These are phyloP conservation scores for Balakata baccata DNA, from an alignment of 345 rosid species.

Conservation along the genomic window DNA sequence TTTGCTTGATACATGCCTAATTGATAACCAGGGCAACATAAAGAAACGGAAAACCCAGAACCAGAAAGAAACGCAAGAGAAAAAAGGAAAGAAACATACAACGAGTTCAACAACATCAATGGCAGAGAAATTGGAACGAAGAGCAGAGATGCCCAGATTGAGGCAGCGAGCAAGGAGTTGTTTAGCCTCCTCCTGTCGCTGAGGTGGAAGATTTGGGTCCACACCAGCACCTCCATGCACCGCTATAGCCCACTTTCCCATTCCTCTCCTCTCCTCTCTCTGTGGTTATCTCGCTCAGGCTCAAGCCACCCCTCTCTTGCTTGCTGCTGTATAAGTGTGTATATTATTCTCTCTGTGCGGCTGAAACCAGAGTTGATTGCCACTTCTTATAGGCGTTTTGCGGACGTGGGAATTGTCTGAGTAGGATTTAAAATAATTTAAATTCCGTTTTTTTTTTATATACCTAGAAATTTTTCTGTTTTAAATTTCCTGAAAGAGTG, in stretches of 20 bases:
- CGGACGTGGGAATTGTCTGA: background rate
- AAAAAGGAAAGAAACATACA: constrained; percentile 30
- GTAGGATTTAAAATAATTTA: background rate
- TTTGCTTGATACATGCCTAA: too few relatives aligned
- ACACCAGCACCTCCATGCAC: constrained; percentile 99
- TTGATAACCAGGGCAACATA: too few relatives aligned
- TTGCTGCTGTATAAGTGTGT: background rate
- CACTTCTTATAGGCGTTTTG: constrained; percentile 14
- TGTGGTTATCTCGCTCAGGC: too few relatives aligned
- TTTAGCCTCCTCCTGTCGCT: constrained; percentile 82
- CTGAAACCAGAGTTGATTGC: background rate
- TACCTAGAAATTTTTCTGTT: too few relatives aligned
- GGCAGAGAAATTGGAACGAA: constrained; percentile 70
- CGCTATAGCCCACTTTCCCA: constrained; percentile 95
- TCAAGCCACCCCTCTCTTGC: constrained; percentile 12
- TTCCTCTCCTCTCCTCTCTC: constrained; percentile 18
- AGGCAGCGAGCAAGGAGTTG: constrained; percentile 84
- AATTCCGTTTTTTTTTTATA: background rate
- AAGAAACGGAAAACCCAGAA: too few relatives aligned
- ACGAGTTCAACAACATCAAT: constrained; percentile 94
- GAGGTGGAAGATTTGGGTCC: constrained; percentile 85
- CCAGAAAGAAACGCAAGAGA: too few relatives aligned
- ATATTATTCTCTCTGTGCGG: background rate
- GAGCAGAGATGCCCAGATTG: constrained; percentile 75
- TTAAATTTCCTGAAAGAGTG: too few relatives aligned